Evolutionary conservation across 2,329 filamentous ascomycete species (phyloP).

Genomic region (Elsinoe batatas): DNA sequence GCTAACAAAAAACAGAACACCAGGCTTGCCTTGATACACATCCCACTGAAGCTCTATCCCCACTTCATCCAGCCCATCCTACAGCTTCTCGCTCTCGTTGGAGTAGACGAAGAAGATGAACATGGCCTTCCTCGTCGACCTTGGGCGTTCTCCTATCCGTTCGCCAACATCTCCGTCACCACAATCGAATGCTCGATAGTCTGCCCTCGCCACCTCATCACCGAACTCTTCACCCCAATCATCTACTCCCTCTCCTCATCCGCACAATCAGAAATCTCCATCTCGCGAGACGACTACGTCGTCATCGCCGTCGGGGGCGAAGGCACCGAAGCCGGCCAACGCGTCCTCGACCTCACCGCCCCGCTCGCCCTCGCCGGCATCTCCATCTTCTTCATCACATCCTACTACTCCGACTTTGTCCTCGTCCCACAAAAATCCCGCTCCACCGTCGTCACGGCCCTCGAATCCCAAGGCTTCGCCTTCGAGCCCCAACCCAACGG

Average conservation of each 20-base stretch:
- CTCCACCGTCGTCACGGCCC: slow-evolving; percentile 61
- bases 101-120: slow-evolving; percentile 29
- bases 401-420: slow-evolving; percentile 96
- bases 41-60: slow-evolving; percentile 68
- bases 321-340: slow-evolving; percentile 80
- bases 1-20: slow-evolving; percentile 54
- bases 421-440: slow-evolving; percentile 71
- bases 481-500: slow-evolving; percentile 56
- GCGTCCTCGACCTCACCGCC: slow-evolving; percentile 83
- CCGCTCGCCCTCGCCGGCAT: slow-evolving; percentile 86
- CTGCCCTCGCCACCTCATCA: slow-evolving; percentile 66
- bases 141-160: slow-evolving; percentile 55
- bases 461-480: slow-evolving; percentile 72
- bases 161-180: slow-evolving; percentile 88
- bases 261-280: slow-evolving; percentile 45
- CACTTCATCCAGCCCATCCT: slow-evolving; percentile 78
- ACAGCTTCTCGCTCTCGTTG: slow-evolving; percentile 56
- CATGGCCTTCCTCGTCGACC: slow-evolving; percentile 27
- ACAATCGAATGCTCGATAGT: slow-evolving; percentile 88
- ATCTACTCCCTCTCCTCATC: slow-evolving; percentile 51
- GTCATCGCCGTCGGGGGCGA: slow-evolving; percentile 85
- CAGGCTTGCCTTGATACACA: slow-evolving; percentile 78
- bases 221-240: slow-evolving; percentile 64
- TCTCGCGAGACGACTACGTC: slow-evolving; percentile 75
- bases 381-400: slow-evolving; percentile 97